Evolutionary conservation across 1,139 yeast genomes (phyloP).

Genomic region (Spencermartinsiella ligniputridi): DNA sequence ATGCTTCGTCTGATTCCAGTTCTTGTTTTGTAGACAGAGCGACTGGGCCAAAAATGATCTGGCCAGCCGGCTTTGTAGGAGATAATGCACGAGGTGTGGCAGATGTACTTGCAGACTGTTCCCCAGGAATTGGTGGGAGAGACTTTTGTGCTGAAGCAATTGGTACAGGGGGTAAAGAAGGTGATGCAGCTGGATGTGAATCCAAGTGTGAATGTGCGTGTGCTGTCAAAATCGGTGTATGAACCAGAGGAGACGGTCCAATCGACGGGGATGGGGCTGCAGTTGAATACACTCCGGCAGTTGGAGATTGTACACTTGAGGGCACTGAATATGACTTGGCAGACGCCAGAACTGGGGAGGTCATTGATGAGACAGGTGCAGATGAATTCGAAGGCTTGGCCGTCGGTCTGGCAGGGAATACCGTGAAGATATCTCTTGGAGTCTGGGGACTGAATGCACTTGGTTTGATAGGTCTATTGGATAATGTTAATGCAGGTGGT

Average conservation of each 20-base stretch:
- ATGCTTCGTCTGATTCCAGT: slow-evolving; percentile 19
- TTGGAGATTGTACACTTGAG: background rate
- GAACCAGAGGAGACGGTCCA: background rate
- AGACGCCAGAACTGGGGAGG: background rate
- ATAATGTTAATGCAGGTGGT: background rate
- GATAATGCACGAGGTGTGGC: background rate
- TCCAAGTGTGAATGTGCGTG: too few relatives aligned
- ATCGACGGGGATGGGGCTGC: background rate
- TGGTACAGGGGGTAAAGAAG: background rate
- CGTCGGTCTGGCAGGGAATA: background rate
- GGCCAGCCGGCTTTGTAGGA: too few relatives aligned
- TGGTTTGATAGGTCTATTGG: background rate
- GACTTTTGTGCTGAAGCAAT: background rate
- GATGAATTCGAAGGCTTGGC: background rate
- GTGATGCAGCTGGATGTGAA: too few relatives aligned
- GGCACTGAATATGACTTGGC: background rate
- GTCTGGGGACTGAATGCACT: background rate
- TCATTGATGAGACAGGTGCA: background rate
- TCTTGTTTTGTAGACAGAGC: slow-evolving; percentile 16
- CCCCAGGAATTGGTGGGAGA: background rate
- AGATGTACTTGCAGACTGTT: background rate
- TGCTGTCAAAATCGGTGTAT: too few relatives aligned
- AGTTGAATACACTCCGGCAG: background rate
- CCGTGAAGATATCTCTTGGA: background rate
- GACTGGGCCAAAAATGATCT: slow-evolving; percentile 20